Base-by-base conservation (phyloP, 2,329 filamentous ascomycete species). In the Colletotrichum tofieldiae region DNA sequence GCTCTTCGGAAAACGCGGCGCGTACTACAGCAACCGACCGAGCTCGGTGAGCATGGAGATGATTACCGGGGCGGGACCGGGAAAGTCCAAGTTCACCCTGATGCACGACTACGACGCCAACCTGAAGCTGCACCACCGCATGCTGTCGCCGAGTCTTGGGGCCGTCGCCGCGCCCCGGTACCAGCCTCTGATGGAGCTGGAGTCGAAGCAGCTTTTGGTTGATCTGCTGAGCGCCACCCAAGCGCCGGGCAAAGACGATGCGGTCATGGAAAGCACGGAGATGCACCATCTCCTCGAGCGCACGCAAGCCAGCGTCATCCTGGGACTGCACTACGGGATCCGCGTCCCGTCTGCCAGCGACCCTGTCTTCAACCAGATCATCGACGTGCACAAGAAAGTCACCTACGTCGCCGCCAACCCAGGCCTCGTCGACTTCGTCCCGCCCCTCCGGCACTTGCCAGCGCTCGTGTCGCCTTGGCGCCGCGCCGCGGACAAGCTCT, bases 171-270 rank as follows among this genome's bases (percentile, higher is more conserved):
- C 63, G 58, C 75, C 75, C 2, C 80, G 78, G 0, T 87, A 86
- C 67, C 78, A 78, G 20, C 77, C 79, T 0, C 74, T 88, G 0
- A 85, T 86, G 73, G 83, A 86, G 12, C 78, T 87, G 7, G 86
- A 87, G 73, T 84, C 82, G 37, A 83, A 81, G 65, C 84, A 86
- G 62, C 74, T 87, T 0, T 71, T 87, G 1, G 78, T 77, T 20
- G 84, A 87, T 16, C 75, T 87, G 0, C 72, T 87, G 76, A 79
- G 39, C 32, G 9, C 26, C 32, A 37, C 23, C 7, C 32, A 4
- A 37, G 32, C 29, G 12, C 39, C 3, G 16, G 23, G n/a, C 51
- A n/a, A 35, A 1, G 49, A 35, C 14, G 16, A 1, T 4, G 29
- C 20, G 18, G 52, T 41, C 35, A 59, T 63, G 47, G 43, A 32